Conservation (phyloP, 352 stramenopile species). For the Phytophthora hybrid region DNA sequence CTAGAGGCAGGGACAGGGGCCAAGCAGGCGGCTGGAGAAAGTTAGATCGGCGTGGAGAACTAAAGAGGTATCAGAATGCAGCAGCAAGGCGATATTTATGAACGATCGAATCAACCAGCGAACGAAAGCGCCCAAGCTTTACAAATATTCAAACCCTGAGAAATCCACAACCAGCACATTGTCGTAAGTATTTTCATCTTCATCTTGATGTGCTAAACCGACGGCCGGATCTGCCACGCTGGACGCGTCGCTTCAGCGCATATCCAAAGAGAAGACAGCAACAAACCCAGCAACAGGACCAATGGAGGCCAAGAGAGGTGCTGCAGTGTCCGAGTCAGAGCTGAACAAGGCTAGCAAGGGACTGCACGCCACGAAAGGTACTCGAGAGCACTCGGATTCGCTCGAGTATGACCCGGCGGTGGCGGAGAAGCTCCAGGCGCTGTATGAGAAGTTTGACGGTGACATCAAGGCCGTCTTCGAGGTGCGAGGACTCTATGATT, state of each 20-base stretch:
- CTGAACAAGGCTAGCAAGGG: conserved; percentile 70
- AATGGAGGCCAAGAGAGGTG: conserved; percentile 73
- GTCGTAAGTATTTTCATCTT: not conserved
- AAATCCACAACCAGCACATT: not conserved
- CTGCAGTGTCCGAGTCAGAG: conserved; percentile 61
- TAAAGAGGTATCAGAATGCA: conserved; percentile 29
- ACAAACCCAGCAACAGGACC: not conserved
- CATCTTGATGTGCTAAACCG: not conserved
- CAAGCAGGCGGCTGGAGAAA: conserved; percentile 17
- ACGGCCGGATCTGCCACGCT: not conserved
- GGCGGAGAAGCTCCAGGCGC: conserved; percentile 55
- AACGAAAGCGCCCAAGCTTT: conserved; percentile 6
- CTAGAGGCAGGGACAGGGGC: not conserved
- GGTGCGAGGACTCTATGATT: conserved; percentile 22
- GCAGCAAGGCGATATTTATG: conserved; percentile 42
- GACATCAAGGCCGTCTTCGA: conserved; percentile 77
- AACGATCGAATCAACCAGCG: conserved; percentile 11
- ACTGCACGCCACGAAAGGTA: conserved; percentile 68
- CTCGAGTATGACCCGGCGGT: conserved; percentile 73
- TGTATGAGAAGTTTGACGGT: conserved; percentile 75
- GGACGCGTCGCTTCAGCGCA: conserved; percentile 31
- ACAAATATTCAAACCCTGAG: conserved; percentile 20
- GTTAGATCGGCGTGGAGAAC: conserved; percentile 23
- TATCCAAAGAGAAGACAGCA: conserved; percentile 4
- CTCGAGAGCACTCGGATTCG: conserved; percentile 70